Evolutionary conservation across 2,329 filamentous ascomycete genomes (phyloP).

Genomic region (Coleophoma eucalyptorum): DNA sequence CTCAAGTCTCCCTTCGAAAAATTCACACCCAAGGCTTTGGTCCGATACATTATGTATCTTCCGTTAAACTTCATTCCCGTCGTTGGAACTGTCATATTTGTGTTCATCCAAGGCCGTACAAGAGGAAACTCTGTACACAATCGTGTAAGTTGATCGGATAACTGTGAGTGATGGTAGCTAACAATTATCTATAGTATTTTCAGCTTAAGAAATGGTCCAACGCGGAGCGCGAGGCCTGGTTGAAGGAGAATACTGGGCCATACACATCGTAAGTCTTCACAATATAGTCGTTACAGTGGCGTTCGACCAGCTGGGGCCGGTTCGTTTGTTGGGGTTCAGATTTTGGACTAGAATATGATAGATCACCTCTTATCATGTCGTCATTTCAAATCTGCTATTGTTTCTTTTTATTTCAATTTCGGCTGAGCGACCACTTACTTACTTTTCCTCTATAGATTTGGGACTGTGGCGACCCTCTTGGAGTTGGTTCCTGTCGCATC

Average conservation of each 20-base stretch:
- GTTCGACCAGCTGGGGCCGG: neutral
- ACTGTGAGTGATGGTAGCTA: neutral
- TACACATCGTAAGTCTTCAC: slow-evolving; percentile 71
- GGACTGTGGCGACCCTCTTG: slow-evolving; percentile 69
- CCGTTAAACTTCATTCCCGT: slow-evolving; percentile 92
- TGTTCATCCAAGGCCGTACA: slow-evolving; percentile 64
- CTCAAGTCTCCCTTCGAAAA: slow-evolving; percentile 54
- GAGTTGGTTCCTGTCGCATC: slow-evolving; percentile 82
- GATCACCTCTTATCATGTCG: neutral
- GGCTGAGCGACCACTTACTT: too few species aligned
- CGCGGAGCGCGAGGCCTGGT: slow-evolving; percentile 61
- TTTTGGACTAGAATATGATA: neutral
- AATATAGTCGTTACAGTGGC: neutral
- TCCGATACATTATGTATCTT: slow-evolving; percentile 68
- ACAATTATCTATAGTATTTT: slow-evolving; percentile 65
- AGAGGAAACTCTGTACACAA: slow-evolving; percentile 40
- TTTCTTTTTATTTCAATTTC: too few species aligned
- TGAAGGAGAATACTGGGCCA: slow-evolving; percentile 66
- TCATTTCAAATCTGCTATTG: too few species aligned
- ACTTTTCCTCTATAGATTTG: slow-evolving; percentile 56
- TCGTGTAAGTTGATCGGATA: slow-evolving; percentile 38
- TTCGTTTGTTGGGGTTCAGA: too few species aligned
- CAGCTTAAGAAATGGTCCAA: slow-evolving; percentile 82
- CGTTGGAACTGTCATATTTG: slow-evolving; percentile 77
- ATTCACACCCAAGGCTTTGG: slow-evolving; percentile 57